Conservation (phyloP, 768 basidiomycete genomes). For the Trametes cinnabarina region DNA sequence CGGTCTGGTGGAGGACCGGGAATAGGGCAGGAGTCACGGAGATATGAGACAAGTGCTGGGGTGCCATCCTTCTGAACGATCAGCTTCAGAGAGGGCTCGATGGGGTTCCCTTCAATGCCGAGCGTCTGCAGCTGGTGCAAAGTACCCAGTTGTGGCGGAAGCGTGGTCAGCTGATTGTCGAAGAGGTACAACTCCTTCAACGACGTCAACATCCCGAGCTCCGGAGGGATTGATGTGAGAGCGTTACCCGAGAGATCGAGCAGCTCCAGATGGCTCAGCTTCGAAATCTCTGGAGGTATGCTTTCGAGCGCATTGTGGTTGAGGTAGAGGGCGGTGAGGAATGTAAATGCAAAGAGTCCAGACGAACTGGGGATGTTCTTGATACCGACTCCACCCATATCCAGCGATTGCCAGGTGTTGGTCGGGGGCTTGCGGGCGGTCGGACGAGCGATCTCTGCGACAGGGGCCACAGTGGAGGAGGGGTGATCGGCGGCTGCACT, state of each 20-base stretch:
- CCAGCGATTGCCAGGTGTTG: constrained; percentile 86
- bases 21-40: constrained; percentile 91
- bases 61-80: constrained; percentile 97
- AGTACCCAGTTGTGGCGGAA: constrained; percentile 86
- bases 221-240: constrained; percentile 72
- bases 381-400: constrained; percentile 94
- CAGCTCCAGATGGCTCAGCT: constrained; percentile 79
- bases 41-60: constrained; percentile 75
- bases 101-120: constrained; percentile 96
- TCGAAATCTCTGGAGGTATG: constrained; percentile 80
- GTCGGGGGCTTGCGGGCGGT: constrained; percentile 63
- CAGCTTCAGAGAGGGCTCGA: constrained; percentile 71
- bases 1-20: constrained; percentile 80
- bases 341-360: constrained; percentile 82
- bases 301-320: constrained; percentile 86
- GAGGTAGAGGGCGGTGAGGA: constrained; percentile 91
- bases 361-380: constrained; percentile 82
- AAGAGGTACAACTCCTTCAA: constrained; percentile 93
- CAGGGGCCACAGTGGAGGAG: constrained; percentile 73
- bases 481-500: constrained; percentile 54
- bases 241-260: constrained; percentile 92
- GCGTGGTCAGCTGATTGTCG: constrained; percentile 86
- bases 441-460: constrained; percentile 63
- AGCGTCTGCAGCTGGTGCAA: constrained; percentile 90
- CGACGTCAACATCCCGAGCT: constrained; percentile 86